Base-by-base conservation (phyloP, 1,284 basidiomycete genomes). In the Ustilago hordei region DNA sequence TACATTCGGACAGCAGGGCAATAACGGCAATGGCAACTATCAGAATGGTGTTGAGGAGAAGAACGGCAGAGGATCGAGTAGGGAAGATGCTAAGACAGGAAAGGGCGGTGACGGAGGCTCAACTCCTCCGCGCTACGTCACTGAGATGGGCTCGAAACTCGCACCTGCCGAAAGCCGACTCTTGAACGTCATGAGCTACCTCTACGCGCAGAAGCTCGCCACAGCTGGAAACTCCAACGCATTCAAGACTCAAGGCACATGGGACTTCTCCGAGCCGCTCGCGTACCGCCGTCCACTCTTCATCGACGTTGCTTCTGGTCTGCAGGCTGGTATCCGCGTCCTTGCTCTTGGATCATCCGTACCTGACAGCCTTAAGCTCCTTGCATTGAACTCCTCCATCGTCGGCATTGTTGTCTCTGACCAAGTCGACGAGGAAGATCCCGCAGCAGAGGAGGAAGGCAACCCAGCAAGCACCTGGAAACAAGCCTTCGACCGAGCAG, bases 321-420 rank as follows among this genome's bases (percentile, higher is more conserved):
- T 88, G 88, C 3, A 87, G 88, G 8, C 93, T 95, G 85, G 86
- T 93, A 65, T 83, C 13, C 69, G 73, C 11, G 62, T 84, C 17
- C 60, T 85, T 36, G 62, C 75, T 6, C 39, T 68, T 11, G 78
- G 79, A 8, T 81, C 77, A 8, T 64, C 63, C 12, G 76, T 84
- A 11, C 76, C 73, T 6, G 74, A 75, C 53, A 59, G 43, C 41
- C 64, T 32, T 23, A 63, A 65, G 48, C 86, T 87, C 0, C 87
- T 90, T 4, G 93, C 93, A 0, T 87, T 98, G 52, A 94, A 95
- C 75, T 92, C 93, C 0, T 90, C 91, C 1, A 79, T 98, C 28
- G 93, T 97, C 8, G 95, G 76, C 5, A 63, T 85, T 34, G 66
- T 80, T 38, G 67, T 74, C 19, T 43, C 48, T 17, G 64, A 64